Conservation (phyloP, 1,284 basidiomycete species). For the Laetiporus sulphureus region DNA sequence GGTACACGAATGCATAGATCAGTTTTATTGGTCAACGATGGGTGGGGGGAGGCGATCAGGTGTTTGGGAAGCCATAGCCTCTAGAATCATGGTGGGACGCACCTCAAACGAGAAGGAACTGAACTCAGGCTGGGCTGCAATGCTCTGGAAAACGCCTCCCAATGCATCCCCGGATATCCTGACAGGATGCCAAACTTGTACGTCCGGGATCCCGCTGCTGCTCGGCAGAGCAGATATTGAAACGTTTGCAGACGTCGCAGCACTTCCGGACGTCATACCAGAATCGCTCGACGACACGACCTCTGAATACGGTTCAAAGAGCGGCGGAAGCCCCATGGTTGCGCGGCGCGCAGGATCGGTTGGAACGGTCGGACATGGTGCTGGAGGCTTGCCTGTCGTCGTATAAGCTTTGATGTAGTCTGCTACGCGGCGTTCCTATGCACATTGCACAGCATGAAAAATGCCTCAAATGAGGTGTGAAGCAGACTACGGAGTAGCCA, state of each 20-base stretch:
- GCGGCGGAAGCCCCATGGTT: conserved; percentile 34
- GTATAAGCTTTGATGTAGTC: conserved; percentile 40
- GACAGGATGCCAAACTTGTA: conserved; percentile 28
- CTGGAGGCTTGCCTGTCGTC: conserved; percentile 37
- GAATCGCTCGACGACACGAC: background rate
- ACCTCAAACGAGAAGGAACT: conserved; percentile 35
- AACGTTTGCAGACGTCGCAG: background rate
- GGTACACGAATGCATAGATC: no score
- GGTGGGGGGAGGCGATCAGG: no score
- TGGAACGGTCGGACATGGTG: conserved; percentile 35
- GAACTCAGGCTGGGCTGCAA: conserved; percentile 30
- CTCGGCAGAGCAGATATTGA: background rate
- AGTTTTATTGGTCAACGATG: no score
- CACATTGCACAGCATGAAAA: no score
- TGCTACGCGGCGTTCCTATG: conserved; percentile 39
- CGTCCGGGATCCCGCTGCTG: conserved; percentile 20
- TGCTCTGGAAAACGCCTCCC: conserved; percentile 28
- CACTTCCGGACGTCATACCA: background rate
- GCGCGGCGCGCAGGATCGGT: conserved; percentile 29
- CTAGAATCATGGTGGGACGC: conserved; percentile 7
- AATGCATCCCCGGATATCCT: conserved; percentile 12
- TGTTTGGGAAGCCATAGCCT: background rate
- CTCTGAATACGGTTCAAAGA: conserved; percentile 33
- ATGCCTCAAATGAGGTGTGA: conserved; percentile 1
- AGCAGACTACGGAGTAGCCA: background rate